Evolutionary conservation across 306 rosid genomes (phyloP).

Genomic region (Sindora glabra): DNA sequence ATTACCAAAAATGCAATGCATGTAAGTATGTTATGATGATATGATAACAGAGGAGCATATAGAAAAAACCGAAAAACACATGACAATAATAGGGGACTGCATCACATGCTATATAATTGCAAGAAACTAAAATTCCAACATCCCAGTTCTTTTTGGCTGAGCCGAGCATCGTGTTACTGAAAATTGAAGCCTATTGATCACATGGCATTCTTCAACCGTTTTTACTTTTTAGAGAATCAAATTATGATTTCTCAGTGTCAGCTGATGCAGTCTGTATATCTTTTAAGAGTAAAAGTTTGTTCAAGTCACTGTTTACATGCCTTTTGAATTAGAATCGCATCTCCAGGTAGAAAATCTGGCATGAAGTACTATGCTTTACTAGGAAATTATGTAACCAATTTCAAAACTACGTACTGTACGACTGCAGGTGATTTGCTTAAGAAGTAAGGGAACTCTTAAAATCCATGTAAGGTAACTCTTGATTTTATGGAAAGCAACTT

Average conservation of each 20-base stretch:
- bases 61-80: too few relatives aligned
- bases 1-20: conserved; percentile 9
- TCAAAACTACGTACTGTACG: background rate
- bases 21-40: background rate
- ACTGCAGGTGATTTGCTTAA: background rate
- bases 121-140: too few relatives aligned
- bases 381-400: conserved; percentile 3
- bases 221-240: too few relatives aligned
- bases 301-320: background rate
- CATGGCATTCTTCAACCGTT: too few relatives aligned
- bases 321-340: background rate
- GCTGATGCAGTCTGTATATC: background rate
- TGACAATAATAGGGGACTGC: too few relatives aligned
- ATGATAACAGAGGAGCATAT: background rate
- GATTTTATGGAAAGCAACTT: background rate
- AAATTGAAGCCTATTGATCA: too few relatives aligned
- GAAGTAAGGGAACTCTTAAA: background rate
- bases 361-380: background rate
- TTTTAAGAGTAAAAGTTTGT: background rate
- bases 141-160: too few relatives aligned
- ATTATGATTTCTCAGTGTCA: too few relatives aligned
- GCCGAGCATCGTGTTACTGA: too few relatives aligned
- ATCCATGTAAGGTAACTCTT: background rate
- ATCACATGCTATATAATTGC: too few relatives aligned
- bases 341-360: conserved; percentile 3